Percentiles rank a stretch among this genome's conserved stretches.
Conservation (phyloP, 257 asterid species). For the Fraxinus americana region DNA sequence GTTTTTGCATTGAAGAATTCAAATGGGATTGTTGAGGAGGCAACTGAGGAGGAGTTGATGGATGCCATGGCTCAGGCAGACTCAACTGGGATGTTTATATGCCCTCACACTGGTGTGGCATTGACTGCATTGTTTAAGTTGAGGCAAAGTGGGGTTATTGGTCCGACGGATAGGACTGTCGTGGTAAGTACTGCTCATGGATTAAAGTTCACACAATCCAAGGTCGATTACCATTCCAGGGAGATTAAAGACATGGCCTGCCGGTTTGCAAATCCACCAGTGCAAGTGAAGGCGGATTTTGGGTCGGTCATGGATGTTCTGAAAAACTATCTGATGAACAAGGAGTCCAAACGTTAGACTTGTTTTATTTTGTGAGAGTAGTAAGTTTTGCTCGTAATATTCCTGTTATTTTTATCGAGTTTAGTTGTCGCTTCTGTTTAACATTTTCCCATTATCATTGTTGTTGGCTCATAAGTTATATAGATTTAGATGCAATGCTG, state of each 20-base stretch:
- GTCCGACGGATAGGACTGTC: conserved; percentile 22
- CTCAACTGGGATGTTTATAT: conserved; percentile 47
- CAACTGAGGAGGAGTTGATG: conserved; percentile 47
- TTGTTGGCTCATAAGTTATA: conserved; percentile 21
- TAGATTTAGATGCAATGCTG: conserved; percentile 26
- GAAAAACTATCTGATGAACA: conserved; percentile 11
- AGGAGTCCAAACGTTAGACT: not conserved
- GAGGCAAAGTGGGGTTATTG: conserved; percentile 20
- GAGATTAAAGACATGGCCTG: conserved; percentile 31
- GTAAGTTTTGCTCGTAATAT: not conserved
- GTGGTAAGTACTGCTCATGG: conserved; percentile 30
- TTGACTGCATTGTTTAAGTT: conserved; percentile 40
- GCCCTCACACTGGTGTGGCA: conserved; percentile 52
- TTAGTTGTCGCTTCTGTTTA: not conserved
- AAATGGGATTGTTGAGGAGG: conserved; percentile 47
- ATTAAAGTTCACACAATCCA: conserved; percentile 25
- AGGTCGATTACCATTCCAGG: conserved; percentile 34
- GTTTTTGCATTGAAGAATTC: conserved; percentile 39
- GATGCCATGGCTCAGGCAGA: conserved; percentile 50
- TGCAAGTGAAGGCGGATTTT: conserved; percentile 30
- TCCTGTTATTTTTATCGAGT: too few relatives aligned
- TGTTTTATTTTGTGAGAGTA: not conserved
- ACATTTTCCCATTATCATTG: conserved; percentile 6
- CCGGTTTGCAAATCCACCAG: conserved; percentile 25
- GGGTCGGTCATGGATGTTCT: conserved; percentile 52